phyloP scores from a whole-genome alignment of 441 rosid genomes.

The Cnidoscolus chayamansa region DNA sequence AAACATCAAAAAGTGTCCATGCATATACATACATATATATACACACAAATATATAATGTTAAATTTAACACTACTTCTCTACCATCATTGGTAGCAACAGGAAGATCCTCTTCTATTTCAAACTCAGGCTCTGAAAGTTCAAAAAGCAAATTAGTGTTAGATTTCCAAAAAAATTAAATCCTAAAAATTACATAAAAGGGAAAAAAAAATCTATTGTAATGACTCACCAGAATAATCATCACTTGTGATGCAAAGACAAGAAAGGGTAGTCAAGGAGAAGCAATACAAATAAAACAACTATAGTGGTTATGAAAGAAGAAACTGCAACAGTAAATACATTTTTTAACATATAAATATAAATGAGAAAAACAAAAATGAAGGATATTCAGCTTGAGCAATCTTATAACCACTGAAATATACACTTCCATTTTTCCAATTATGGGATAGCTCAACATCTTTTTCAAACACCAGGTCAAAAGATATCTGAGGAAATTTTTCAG shows the following conservation, averaged over 20 bases:
- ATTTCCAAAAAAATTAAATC: background rate
- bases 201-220: background rate
- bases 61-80: background rate
- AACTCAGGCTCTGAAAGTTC: slow-evolving; percentile 28
- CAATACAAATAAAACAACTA: slow-evolving; percentile 13
- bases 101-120: slow-evolving; percentile 24
- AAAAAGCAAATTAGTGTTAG: background rate
- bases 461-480: slow-evolving; percentile 60
- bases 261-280: slow-evolving; percentile 42
- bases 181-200: background rate
- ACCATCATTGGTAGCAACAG: slow-evolving; percentile 29
- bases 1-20: background rate
- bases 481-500: slow-evolving; percentile 61
- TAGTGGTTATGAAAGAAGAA: background rate
- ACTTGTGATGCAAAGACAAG: slow-evolving; percentile 22
- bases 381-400: slow-evolving; percentile 46
- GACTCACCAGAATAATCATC: slow-evolving; percentile 35
- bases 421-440: slow-evolving; percentile 68
- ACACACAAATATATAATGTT: background rate
- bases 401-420: slow-evolving; percentile 68
- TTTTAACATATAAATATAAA: background rate
- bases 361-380: slow-evolving; percentile 26
- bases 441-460: slow-evolving; percentile 60
- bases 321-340: background rate
- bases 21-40: too few relatives aligned